A percentile compares a stretch with the other conserved stretches of the same genome.
These are phyloP conservation scores for Incumbomyces delicatus DNA, from an alignment of 2,329 filamentous ascomycete species.

Conservation along the genomic window DNA sequence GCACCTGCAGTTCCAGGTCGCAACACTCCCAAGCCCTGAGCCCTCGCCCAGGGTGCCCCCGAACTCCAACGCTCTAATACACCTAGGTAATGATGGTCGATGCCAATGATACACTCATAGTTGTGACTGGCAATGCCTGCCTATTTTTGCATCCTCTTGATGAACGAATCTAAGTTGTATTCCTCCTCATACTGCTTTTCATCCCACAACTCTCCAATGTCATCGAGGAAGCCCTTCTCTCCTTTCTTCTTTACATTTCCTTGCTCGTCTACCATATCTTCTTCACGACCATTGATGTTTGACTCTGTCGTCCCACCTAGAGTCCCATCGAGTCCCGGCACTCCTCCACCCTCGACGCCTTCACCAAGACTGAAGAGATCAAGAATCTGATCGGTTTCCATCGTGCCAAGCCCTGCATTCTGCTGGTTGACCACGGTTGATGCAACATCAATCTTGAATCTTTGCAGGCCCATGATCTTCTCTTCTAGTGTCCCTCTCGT, in stretches of 20 bases:
- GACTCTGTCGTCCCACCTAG: neutral
- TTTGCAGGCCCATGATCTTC: conserved; percentile 95
- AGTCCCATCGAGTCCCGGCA: conserved; percentile 40
- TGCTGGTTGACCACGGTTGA: conserved; percentile 98
- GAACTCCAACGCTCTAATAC: no score
- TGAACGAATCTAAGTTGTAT: conserved; percentile 88
- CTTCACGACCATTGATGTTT: conserved; percentile 46
- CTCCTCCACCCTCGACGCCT: conserved; percentile 44
- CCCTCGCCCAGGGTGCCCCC: no score
- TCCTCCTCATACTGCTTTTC: conserved; percentile 97
- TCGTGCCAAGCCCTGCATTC: conserved; percentile 84
- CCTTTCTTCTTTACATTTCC: conserved; percentile 91
- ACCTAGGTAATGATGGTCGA: no score
- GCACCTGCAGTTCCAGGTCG: no score
- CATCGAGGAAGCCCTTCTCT: conserved; percentile 81
- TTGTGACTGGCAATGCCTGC: neutral
- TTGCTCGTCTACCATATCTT: conserved; percentile 87
- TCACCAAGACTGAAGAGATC: conserved; percentile 92
- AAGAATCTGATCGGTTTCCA: conserved; percentile 97
- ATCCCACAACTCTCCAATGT: conserved; percentile 93
- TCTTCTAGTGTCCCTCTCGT: conserved; percentile 93
- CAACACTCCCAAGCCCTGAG: no score
- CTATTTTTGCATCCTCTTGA: conserved; percentile 74
- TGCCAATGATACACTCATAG: no score
- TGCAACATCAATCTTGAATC: conserved; percentile 98